These are phyloP conservation scores for Fusarium dimerum DNA, from an alignment of 2,329 filamentous ascomycete species.

Conservation along the genomic window DNA sequence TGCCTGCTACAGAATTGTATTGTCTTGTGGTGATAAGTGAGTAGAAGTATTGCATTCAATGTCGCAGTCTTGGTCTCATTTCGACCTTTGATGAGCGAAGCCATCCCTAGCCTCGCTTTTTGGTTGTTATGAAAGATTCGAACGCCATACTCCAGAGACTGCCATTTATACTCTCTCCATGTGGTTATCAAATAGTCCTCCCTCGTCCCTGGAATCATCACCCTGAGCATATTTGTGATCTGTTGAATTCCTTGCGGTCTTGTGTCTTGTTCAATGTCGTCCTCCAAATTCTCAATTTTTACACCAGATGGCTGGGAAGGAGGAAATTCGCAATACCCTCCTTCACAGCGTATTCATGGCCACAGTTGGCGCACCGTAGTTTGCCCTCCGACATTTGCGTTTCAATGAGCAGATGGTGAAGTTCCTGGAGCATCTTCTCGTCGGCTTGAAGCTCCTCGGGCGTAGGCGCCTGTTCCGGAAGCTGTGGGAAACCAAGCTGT, in stretches of 20 bases:
- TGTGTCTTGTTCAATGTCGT: too few relatives aligned
- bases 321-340: conserved; percentile 98
- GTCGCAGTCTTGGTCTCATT: not conserved
- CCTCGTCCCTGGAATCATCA: not conserved
- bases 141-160: conserved; percentile 29
- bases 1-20: conserved; percentile 24
- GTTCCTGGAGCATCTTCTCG: conserved; percentile 70
- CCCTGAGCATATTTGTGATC: not conserved
- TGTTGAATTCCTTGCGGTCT: too few relatives aligned
- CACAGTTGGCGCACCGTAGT: conserved; percentile 86
- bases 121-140: conserved; percentile 10
- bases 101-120: conserved; percentile 11
- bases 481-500: conserved; percentile 76
- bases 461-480: conserved; percentile 66
- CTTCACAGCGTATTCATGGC: conserved; percentile 90
- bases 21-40: conserved; percentile 18
- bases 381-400: conserved; percentile 88
- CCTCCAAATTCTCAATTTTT: conserved; percentile 3
- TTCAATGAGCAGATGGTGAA: conserved; percentile 83
- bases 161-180: not conserved
- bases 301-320: conserved; percentile 86
- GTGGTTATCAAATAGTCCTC: not conserved
- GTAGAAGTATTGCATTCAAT: conserved; percentile 17
- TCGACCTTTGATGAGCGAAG: too few relatives aligned
- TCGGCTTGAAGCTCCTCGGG: conserved; percentile 63